These are phyloP conservation scores for Phyllosticta citribraziliensis DNA, from an alignment of 2,329 filamentous ascomycete genomes.

Conservation along the genomic window DNA sequence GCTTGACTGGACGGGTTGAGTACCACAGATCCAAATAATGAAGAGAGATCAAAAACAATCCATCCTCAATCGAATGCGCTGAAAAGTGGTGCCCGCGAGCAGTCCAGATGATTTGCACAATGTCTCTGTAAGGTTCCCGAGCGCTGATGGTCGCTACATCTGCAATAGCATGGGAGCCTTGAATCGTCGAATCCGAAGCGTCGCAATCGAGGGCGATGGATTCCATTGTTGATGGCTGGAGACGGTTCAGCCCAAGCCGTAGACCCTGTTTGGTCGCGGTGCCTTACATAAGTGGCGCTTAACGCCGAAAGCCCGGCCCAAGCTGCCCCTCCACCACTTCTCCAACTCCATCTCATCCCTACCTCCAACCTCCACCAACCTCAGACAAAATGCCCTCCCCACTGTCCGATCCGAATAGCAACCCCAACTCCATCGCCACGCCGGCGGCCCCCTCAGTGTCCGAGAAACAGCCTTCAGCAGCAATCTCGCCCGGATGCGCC, in stretches of 20 bases:
- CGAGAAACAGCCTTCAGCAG: neutral
- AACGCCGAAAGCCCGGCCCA: neutral
- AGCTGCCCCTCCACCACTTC: neutral
- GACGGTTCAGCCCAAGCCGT: neutral
- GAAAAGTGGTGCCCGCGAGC: too few species aligned
- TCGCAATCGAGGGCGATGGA: too few species aligned
- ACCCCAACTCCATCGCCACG: neutral
- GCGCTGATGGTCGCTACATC: too few species aligned
- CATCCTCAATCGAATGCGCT: too few species aligned
- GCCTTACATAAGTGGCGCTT: neutral
- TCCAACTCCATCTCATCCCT: neutral
- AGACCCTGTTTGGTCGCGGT: neutral
- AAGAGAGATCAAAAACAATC: too few species aligned
- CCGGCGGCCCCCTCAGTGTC: neutral
- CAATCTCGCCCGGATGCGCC: constrained; percentile 15
- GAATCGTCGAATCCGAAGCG: too few species aligned
- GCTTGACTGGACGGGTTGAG: neutral
- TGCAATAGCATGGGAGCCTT: too few species aligned
- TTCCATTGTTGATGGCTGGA: too few species aligned
- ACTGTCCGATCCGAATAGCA: neutral
- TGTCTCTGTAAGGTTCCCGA: too few species aligned
- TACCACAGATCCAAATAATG: too few species aligned
- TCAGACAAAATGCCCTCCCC: neutral
- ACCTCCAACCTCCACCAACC: neutral
- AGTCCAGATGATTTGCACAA: too few species aligned